Conservation (phyloP, 2,329 filamentous ascomycete species). For the Aspergillus sp. region DNA sequence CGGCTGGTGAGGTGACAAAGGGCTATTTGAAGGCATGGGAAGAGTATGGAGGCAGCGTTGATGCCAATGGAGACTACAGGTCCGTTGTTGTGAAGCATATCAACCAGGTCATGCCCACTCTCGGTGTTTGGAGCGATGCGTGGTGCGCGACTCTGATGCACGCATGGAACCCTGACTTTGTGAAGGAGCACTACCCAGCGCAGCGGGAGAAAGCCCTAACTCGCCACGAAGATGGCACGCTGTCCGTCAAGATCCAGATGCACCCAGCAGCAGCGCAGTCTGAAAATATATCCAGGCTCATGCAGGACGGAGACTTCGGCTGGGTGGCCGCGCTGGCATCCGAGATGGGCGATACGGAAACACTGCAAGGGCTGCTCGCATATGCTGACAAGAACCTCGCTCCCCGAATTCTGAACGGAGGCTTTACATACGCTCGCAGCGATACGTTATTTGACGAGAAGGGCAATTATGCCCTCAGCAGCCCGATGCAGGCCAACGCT, state of each 20-base stretch:
- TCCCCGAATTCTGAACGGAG: constrained; percentile 4
- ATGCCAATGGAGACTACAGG: background rate
- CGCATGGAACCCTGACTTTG: constrained; percentile 4
- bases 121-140: background rate
- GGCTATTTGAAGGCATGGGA: constrained; percentile 5
- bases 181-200: background rate
- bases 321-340: constrained; percentile 1
- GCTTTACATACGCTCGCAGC: background rate
- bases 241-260: background rate
- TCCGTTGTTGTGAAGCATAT: background rate
- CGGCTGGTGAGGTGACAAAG: background rate
- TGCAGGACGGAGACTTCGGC: background rate
- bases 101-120: background rate
- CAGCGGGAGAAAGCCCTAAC: background rate
- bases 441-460: background rate
- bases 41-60: background rate
- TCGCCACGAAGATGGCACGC: background rate
- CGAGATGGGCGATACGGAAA: constrained; percentile 2
- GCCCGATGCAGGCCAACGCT: background rate
- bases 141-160: constrained; percentile 2
- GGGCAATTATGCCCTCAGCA: background rate
- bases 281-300: background rate
- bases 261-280: too few relatives aligned
- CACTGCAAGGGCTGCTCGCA: background rate
- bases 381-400: constrained; percentile 4